These are phyloP conservation scores for Microcyclosporella mali DNA, from an alignment of 2,329 filamentous ascomycete species.

Conservation along the genomic window DNA sequence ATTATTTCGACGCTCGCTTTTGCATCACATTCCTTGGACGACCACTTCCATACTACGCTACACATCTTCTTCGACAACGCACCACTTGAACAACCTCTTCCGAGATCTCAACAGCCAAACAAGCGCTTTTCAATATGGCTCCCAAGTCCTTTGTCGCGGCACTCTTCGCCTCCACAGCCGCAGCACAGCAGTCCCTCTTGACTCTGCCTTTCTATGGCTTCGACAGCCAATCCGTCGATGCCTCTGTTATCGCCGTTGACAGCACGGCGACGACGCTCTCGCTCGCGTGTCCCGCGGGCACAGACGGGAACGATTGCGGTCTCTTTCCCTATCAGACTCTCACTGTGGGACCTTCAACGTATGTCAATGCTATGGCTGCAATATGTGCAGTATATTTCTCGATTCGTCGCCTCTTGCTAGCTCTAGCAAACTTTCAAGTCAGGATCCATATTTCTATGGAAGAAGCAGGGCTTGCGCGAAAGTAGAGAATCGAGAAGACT, in stretches of 20 bases:
- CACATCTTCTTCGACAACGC: not conserved
- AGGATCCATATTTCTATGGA: too few relatives aligned
- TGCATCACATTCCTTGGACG: not conserved
- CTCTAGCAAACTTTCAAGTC: too few relatives aligned
- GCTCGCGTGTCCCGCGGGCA: constrained; percentile 12
- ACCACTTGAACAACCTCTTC: not conserved
- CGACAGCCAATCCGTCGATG: constrained; percentile 16
- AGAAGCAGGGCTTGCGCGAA: too few relatives aligned
- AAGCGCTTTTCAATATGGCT: constrained; percentile 1
- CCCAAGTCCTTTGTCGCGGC: not conserved
- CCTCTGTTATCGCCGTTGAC: constrained; percentile 13
- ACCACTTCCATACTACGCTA: too few relatives aligned
- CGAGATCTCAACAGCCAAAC: not conserved
- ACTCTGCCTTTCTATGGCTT: constrained; percentile 21
- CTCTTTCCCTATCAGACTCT: constrained; percentile 19
- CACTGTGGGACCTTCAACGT: constrained; percentile 14
- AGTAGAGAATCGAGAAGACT: too few relatives aligned
- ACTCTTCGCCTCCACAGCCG: not conserved
- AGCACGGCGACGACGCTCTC: constrained; percentile 12
- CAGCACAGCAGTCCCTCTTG: constrained; percentile 7
- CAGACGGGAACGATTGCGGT: constrained; percentile 17
- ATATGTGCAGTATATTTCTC: too few relatives aligned
- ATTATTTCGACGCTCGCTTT: not conserved
- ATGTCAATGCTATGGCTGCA: too few relatives aligned
- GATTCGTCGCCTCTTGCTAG: too few relatives aligned